Evolutionary conservation across 2,329 filamentous ascomycete genomes (phyloP), one percentile per base, ranked within the genome.

Genomic region (Fusarium nematophilum): DNA sequence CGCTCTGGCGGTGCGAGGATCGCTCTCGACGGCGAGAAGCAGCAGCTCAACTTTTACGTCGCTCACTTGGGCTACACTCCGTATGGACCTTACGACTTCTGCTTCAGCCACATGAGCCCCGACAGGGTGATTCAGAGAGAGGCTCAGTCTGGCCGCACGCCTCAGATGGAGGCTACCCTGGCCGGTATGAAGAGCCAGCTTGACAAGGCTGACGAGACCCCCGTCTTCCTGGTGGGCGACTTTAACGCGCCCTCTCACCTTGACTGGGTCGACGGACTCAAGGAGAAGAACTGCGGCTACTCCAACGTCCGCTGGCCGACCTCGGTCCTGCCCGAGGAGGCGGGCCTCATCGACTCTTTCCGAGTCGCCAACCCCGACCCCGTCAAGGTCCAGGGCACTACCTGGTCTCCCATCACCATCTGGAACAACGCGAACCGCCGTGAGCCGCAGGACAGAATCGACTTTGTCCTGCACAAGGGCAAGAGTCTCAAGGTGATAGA

Each of bases 171-270:
- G 42, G 69, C 72, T 13, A 77, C 73, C 1, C 53, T 78, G 5
- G 51, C 53, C 1, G 68, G 62, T 4, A 79, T 79, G 71, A 45
- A 68, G 29, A 51, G 46, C 6, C 67, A 74, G 4, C 57, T 79
- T 1, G 59, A 55, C 6, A 56, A 73, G 18, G 64, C 74, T 0
- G 69, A 75, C 18, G 62, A 68, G 0, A 56, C 72, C 1, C 76
- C 78, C 4, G 72, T 78, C 1, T 53, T 79, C 25, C 48, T 80
- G 2, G 66, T 73, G 1, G 78, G 78, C 15, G 78, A 80, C 61
- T 76, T 79, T 54, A 79, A 79, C 58, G 76, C 78, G 1, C 77
- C 78, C 0, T 79, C 78, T 14, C 77, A 79, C 38, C 69, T 79
- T 2, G 78, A 80, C 68, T 80, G 72, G 67, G 74, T 70, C 4